Evolutionary conservation across 208 protist genomes (phyloP).

Genomic region (Wallacemonas sp.): DNA sequence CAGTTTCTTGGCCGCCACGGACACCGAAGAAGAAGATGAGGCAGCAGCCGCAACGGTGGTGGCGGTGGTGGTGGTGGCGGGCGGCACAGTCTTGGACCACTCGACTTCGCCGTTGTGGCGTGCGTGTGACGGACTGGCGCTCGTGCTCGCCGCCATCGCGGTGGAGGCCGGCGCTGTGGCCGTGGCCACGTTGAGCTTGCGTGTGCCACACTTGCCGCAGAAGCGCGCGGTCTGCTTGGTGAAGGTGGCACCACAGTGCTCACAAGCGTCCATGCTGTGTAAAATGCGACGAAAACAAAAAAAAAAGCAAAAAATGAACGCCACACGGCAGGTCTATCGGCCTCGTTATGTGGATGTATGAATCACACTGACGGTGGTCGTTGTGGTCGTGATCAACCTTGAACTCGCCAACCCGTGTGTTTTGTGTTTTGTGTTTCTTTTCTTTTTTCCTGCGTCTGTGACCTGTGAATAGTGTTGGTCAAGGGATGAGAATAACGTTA

Average conservation of each 20-base stretch:
- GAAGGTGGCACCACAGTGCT: conserved; percentile 68
- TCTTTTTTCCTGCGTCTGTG: neutral
- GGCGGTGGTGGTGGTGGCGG: too few species aligned
- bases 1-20: neutral
- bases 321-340: neutral
- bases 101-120: neutral
- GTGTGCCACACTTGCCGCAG: conserved; percentile 74
- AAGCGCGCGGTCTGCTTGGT: conserved; percentile 77
- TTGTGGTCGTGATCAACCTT: too few species aligned
- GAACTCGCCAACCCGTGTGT: neutral
- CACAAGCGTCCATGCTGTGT: conserved; percentile 29
- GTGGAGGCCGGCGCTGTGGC: too few species aligned
- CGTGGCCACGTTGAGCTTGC: conserved; percentile 29
- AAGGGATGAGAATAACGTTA: too few species aligned
- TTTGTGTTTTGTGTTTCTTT: neutral
- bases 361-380: too few species aligned
- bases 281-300: neutral
- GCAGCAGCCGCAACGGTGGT: too few species aligned
- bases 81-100: too few species aligned
- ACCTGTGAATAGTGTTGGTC: neutral
- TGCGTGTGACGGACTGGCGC: too few species aligned
- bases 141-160: too few species aligned
- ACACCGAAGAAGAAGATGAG: neutral
- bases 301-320: conserved; percentile 3
- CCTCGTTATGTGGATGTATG: too few species aligned